Evolutionary conservation across 768 basidiomycete species (phyloP), one percentile per base, ranked within the genome.

Genomic region (Coprinellus micaceus): DNA sequence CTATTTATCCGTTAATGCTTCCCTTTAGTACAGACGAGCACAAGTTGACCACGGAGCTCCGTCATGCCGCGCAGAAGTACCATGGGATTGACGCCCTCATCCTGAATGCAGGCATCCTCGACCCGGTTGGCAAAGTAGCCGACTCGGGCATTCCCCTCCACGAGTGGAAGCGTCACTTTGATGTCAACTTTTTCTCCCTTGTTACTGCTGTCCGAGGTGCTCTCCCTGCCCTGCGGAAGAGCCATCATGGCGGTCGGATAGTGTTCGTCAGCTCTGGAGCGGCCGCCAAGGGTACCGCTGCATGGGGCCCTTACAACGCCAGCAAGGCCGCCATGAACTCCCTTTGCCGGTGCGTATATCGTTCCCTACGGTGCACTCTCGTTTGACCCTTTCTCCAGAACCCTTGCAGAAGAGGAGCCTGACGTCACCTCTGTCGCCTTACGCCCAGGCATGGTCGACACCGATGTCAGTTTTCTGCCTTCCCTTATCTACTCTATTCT

Each of bases 271-370:
- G 90, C 64, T 94, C 91, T 15, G 95, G 94, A 11, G 87, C 91
- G 10, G 88, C 93, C 9, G 77, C 81, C 15, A 85, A 85, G 50
- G 82, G 79, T 15, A 78, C 69, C 1, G 69, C 82, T 5, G 87
- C 83, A 2, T 96, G 91, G 91, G 91, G 83, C 1, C 81, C 89
- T 1, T 93, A 92, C 68, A 89, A 82, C 58, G 87, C 94, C 11
- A 77, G 81, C 56, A 95, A 98, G 69, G 93, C 95, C 1, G 93
- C 92, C 1, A 78, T 94, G 84, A 97, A 95, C 69, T 88, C 87
- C 21, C 74, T 97, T 41, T 85, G 84, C 73, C 82, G 89, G 90
- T 87, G 55, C 64, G 36, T 15, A 22, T 17, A 3, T 52, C 41
- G 13, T 47, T 52, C 37, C n/a, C 30, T 49, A 36, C 25, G 19